These are phyloP conservation scores for Stachybotrys chartarum DNA, from an alignment of 2,329 filamentous ascomycete genomes.

Conservation along the genomic window DNA sequence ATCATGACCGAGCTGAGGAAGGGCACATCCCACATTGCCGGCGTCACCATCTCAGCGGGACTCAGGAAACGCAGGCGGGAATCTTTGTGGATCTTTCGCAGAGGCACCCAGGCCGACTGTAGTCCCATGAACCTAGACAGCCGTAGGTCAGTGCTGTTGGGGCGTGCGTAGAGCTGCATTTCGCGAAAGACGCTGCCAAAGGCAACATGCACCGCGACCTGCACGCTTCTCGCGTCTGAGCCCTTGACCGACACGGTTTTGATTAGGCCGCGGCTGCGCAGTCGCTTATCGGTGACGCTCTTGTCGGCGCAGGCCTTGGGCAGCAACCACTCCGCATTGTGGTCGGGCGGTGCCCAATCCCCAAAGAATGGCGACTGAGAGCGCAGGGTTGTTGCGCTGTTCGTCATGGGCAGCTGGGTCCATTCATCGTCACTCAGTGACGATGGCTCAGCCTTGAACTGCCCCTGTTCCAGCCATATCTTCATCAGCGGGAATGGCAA, in stretches of 20 bases:
- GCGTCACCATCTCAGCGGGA: constrained; percentile 65
- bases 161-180: constrained; percentile 28
- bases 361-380: constrained; percentile 39
- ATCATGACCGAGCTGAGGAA: constrained; percentile 70
- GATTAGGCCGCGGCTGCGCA: constrained; percentile 68
- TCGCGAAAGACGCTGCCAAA: constrained; percentile 51
- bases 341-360: constrained; percentile 37
- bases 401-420: constrained; percentile 46
- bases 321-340: constrained; percentile 54
- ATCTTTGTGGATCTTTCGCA: constrained; percentile 70
- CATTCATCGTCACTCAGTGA: constrained; percentile 39
- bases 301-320: constrained; percentile 61
- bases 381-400: constrained; percentile 35
- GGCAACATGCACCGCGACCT: constrained; percentile 52
- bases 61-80: constrained; percentile 64
- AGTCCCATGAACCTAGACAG: constrained; percentile 50
- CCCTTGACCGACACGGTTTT: constrained; percentile 55
- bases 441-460: constrained; percentile 34
- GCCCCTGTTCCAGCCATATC: constrained; percentile 43
- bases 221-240: constrained; percentile 60
- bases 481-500: constrained; percentile 59
- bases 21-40: constrained; percentile 61
- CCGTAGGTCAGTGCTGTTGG: constrained; percentile 16
- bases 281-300: constrained; percentile 58
- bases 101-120: constrained; percentile 62